Evolutionary conservation across 352 stramenopile species (phyloP).

Genomic region (Globisporangium splendens): DNA sequence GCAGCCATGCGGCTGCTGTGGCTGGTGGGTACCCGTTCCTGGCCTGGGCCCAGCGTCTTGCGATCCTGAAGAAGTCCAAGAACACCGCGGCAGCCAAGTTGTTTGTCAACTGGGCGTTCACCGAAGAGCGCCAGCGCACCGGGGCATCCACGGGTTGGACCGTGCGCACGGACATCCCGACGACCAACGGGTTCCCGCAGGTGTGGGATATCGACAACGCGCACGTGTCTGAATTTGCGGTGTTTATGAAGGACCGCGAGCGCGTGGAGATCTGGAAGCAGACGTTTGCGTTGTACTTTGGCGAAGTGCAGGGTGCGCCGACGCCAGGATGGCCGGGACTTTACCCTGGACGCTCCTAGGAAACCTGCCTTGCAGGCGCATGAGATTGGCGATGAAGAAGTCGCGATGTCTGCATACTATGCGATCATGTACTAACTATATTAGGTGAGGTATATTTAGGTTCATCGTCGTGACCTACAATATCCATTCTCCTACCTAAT

Average conservation of each 20-base stretch:
- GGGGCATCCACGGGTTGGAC: slow-evolving; percentile 15
- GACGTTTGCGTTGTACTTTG: slow-evolving; percentile 56
- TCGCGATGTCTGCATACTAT: too few relatives aligned
- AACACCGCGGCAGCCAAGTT: slow-evolving; percentile 50
- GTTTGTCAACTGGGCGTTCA: slow-evolving; percentile 52
- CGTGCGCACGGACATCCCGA: slow-evolving; percentile 31
- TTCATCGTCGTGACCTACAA: too few relatives aligned
- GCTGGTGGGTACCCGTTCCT: slow-evolving; percentile 18
- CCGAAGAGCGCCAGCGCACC: slow-evolving; percentile 29
- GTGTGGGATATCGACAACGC: slow-evolving; percentile 33
- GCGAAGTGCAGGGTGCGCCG: slow-evolving; percentile 41
- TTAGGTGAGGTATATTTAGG: too few relatives aligned
- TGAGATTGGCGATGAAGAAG: too few relatives aligned
- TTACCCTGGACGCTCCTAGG: slow-evolving; percentile 19
- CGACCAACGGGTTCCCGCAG: slow-evolving; percentile 22
- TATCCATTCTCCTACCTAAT: too few relatives aligned
- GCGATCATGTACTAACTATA: too few relatives aligned
- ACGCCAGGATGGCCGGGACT: slow-evolving; percentile 34
- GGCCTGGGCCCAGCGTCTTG: slow-evolving; percentile 46
- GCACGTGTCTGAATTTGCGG: slow-evolving; percentile 27
- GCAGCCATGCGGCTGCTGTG: background rate
- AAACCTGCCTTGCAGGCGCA: too few relatives aligned
- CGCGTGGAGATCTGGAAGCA: slow-evolving; percentile 30
- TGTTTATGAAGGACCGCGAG: slow-evolving; percentile 50
- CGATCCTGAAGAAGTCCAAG: slow-evolving; percentile 54